phyloP scores from a whole-genome alignment of 257 asterid genomes.

The Lycium barbarum region DNA sequence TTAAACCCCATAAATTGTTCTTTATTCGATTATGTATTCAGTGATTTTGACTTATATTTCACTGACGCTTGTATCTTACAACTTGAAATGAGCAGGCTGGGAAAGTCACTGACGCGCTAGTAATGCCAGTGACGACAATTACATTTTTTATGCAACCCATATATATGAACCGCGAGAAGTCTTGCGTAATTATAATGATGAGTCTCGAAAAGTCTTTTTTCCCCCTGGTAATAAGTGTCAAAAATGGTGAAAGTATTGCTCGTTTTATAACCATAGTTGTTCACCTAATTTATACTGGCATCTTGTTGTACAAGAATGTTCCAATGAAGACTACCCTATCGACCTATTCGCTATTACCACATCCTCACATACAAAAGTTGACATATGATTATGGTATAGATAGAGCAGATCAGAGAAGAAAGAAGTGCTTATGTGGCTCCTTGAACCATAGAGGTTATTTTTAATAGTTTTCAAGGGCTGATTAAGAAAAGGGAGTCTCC shows the following conservation, averaged over 20 bases:
- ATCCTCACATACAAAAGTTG: slow-evolving; percentile 97
- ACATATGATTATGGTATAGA: slow-evolving; percentile 72
- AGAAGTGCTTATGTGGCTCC: slow-evolving; percentile 79
- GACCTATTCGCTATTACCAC: slow-evolving; percentile 85
- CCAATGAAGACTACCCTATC: slow-evolving; percentile 69
- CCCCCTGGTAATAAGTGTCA: slow-evolving; percentile 78
- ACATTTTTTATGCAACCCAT: slow-evolving; percentile 79
- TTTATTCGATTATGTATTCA: no score
- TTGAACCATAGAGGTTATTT: slow-evolving; percentile 80
- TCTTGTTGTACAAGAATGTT: slow-evolving; percentile 75
- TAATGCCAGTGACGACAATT: slow-evolving; percentile 52
- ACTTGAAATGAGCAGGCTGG: slow-evolving; percentile 72
- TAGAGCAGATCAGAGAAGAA: slow-evolving; percentile 62
- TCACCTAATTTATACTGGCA: slow-evolving; percentile 84
- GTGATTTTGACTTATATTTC: no score
- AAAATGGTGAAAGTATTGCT: slow-evolving; percentile 74
- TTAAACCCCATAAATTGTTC: no score
- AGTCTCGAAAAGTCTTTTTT: slow-evolving; percentile 57
- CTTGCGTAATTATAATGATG: slow-evolving; percentile 46
- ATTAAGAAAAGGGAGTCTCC: neutral
- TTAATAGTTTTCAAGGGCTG: slow-evolving; percentile 41
- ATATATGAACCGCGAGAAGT: slow-evolving; percentile 59
- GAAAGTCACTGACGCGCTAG: slow-evolving; percentile 57
- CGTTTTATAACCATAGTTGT: slow-evolving; percentile 70
- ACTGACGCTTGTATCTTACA: no score